These are phyloP conservation scores for Paramyrothecium roridum DNA, from an alignment of 2,329 filamentous ascomycete species.

Conservation along the genomic window DNA sequence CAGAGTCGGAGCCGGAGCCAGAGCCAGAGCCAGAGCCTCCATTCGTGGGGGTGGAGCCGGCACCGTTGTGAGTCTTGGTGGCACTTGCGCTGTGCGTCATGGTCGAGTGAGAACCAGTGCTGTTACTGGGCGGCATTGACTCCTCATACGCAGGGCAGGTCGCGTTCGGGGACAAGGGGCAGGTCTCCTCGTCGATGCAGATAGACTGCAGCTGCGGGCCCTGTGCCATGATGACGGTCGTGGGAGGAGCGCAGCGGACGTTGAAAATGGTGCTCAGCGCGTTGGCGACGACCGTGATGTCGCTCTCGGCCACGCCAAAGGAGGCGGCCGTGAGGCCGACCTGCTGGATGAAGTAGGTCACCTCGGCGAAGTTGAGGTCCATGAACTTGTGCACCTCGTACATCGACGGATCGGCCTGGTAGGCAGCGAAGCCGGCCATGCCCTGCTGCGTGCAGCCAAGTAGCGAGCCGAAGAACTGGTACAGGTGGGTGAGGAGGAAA, in stretches of 20 bases:
- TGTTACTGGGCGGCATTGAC: slow-evolving; percentile 15
- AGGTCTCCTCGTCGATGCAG: slow-evolving; percentile 46
- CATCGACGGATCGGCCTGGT: slow-evolving; percentile 42
- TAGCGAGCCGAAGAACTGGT: slow-evolving; percentile 58
- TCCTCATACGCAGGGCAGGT: slow-evolving; percentile 42
- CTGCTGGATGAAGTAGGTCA: slow-evolving; percentile 59
- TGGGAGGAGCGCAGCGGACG: slow-evolving; percentile 44
- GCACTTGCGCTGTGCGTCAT: slow-evolving; percentile 4
- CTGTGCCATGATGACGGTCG: slow-evolving; percentile 40
- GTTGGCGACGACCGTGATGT: slow-evolving; percentile 45
- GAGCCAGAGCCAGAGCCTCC: slow-evolving; percentile 3
- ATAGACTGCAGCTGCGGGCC: slow-evolving; percentile 50
- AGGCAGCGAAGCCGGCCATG: slow-evolving; percentile 45
- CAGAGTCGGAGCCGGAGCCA: not conserved
- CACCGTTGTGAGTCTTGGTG: slow-evolving; percentile 4
- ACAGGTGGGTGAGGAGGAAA: slow-evolving; percentile 58
- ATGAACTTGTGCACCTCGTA: slow-evolving; percentile 59
- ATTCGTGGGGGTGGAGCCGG: slow-evolving; percentile 5
- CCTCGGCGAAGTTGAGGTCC: slow-evolving; percentile 46
- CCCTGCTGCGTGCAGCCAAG: slow-evolving; percentile 53
- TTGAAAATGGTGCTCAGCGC: slow-evolving; percentile 50
- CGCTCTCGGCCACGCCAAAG: slow-evolving; percentile 54
- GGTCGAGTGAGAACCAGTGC: slow-evolving; percentile 10
- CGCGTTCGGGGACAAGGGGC: slow-evolving; percentile 41
- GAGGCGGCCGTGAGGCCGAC: slow-evolving; percentile 53